Conservation (phyloP, 2,329 filamentous ascomycete genomes). For the Colletotrichum ledebouriae region DNA sequence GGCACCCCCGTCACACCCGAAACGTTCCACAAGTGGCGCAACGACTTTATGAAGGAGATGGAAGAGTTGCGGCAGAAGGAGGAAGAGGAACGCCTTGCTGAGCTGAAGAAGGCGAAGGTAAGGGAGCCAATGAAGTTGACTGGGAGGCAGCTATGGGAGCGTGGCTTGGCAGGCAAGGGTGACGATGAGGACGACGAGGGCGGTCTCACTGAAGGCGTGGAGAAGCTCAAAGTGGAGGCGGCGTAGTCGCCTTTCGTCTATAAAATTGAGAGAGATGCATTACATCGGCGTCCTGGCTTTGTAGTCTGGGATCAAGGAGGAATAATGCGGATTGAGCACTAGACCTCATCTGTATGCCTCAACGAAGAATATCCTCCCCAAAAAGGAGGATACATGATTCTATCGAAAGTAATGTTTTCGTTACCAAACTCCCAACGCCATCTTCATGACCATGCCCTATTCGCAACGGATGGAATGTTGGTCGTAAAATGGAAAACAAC, state of each 20-base stretch:
- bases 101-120: conserved; percentile 82
- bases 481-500: background rate
- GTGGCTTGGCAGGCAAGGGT: conserved; percentile 75
- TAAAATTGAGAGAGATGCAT: conserved; percentile 13
- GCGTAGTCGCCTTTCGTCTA: conserved; percentile 7
- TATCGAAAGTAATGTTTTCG: conserved; percentile 1
- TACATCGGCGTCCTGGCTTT: conserved; percentile 33
- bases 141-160: conserved; percentile 84
- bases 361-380: background rate
- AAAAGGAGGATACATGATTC: conserved; percentile 20
- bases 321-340: conserved; percentile 19
- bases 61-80: conserved; percentile 76
- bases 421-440: conserved; percentile 34
- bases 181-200: conserved; percentile 77
- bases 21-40: conserved; percentile 86
- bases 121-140: conserved; percentile 82
- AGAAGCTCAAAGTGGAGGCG: conserved; percentile 79
- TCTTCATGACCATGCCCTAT: conserved; percentile 4
- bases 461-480: background rate
- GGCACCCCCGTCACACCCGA: conserved; percentile 90
- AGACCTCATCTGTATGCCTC: conserved; percentile 23
- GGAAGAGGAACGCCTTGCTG: conserved; percentile 84
- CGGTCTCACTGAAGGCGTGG: conserved; percentile 71
- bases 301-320: conserved; percentile 16
- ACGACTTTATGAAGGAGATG: conserved; percentile 83